A percentile compares a stretch with the other conserved stretches of the same genome.
Evolutionary conservation across 2,329 filamentous ascomycete genomes (phyloP).

Genomic region (Capronia coronata): DNA sequence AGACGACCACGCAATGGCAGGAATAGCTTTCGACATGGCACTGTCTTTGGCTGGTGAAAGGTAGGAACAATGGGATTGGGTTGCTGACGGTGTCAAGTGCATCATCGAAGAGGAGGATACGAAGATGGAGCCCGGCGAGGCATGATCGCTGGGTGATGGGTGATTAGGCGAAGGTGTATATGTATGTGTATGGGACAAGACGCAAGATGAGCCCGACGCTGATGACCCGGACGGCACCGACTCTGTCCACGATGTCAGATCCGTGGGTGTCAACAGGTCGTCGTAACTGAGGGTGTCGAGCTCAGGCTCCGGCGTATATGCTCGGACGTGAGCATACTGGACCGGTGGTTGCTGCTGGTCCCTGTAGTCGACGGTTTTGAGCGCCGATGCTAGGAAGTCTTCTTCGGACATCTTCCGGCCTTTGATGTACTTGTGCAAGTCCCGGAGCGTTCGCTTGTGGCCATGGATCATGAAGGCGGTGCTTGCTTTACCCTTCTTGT

Average conservation of each 20-base stretch:
- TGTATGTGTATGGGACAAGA: slow-evolving; percentile 10
- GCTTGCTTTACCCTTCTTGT: slow-evolving; percentile 21
- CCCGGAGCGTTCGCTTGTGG: slow-evolving; percentile 24
- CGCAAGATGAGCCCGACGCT: slow-evolving; percentile 8
- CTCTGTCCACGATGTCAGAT: background rate
- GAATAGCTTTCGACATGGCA: too few species aligned
- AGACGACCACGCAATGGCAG: slow-evolving; percentile 4
- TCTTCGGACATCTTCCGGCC: slow-evolving; percentile 28
- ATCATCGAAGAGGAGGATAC: slow-evolving; percentile 1
- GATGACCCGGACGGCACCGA: background rate
- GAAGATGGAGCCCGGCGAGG: slow-evolving; percentile 3
- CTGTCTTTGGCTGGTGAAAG: slow-evolving; percentile 6
- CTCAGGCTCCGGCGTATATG: slow-evolving; percentile 24
- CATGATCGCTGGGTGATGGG: slow-evolving; percentile 9
- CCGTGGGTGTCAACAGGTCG: background rate
- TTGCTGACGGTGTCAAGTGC: background rate
- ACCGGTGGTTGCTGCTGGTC: slow-evolving; percentile 13
- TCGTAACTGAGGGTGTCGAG: slow-evolving; percentile 10
- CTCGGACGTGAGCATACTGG: slow-evolving; percentile 25
- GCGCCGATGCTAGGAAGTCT: slow-evolving; percentile 24
- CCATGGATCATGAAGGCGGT: slow-evolving; percentile 28
- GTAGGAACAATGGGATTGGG: background rate
- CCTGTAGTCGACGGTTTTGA: slow-evolving; percentile 14
- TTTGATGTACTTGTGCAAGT: slow-evolving; percentile 29
- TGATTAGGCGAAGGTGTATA: slow-evolving; percentile 4